Conservation (phyloP, 2,329 filamentous ascomycete genomes). For the Rutstroemia sp. region DNA sequence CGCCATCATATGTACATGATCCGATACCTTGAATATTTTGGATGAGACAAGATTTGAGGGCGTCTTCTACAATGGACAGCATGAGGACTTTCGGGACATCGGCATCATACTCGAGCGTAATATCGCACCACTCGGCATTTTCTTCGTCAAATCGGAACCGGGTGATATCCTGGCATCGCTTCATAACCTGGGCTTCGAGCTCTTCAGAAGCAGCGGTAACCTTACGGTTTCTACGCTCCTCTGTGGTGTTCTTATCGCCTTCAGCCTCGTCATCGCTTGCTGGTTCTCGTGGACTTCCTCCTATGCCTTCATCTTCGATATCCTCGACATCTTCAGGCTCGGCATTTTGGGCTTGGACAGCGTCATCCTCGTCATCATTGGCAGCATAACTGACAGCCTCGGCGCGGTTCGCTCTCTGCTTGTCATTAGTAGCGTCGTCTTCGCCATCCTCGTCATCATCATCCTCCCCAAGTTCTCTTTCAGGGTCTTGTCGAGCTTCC, state of each 20-base stretch:
- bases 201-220: constrained; percentile 22
- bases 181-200: constrained; percentile 58
- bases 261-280: constrained; percentile 30
- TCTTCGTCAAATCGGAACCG: constrained; percentile 74
- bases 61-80: constrained; percentile 80
- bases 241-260: constrained; percentile 27
- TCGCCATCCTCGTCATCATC: constrained; percentile 56
- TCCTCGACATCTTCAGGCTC: constrained; percentile 48
- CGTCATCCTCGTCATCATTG: constrained; percentile 86
- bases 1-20: constrained; percentile 58
- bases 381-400: constrained; percentile 85
- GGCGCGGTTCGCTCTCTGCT: constrained; percentile 65
- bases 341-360: constrained; percentile 53
- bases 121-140: constrained; percentile 65
- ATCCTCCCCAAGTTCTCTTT: constrained; percentile 35
- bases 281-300: constrained; percentile 39
- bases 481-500: constrained; percentile 39
- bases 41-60: constrained; percentile 71
- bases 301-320: constrained; percentile 46
- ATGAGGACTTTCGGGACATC: constrained; percentile 85
- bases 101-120: constrained; percentile 77
- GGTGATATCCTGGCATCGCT: constrained; percentile 58
- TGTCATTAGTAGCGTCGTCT: constrained; percentile 67
- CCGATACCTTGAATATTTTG: constrained; percentile 78
- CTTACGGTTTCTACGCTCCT: constrained; percentile 13